These are phyloP conservation scores for Trypanosoma melophagium DNA, from an alignment of 208 protist genomes.

Conservation along the genomic window DNA sequence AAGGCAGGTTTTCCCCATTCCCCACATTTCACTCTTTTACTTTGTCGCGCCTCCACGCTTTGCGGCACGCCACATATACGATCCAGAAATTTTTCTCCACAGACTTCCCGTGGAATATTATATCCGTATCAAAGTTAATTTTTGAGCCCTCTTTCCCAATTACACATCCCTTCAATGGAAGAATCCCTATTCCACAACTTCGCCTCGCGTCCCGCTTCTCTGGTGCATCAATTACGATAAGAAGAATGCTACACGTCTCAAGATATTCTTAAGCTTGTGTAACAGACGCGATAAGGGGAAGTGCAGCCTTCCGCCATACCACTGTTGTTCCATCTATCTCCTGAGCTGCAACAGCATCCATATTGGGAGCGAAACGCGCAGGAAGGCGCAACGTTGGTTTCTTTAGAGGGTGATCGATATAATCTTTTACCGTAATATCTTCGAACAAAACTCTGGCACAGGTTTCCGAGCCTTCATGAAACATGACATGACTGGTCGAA, in stretches of 20 bases:
- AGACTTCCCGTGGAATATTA: slow-evolving; percentile 23
- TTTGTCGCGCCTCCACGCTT: background rate
- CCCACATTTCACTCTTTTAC: too few relatives aligned
- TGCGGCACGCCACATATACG: slow-evolving; percentile 16
- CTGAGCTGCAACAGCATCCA: slow-evolving; percentile 7
- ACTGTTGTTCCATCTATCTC: slow-evolving; percentile 25
- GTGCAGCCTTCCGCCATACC: slow-evolving; percentile 24
- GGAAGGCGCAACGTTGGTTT: slow-evolving; percentile 30
- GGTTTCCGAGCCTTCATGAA: slow-evolving; percentile 33
- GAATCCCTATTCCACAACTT: slow-evolving; percentile 21
- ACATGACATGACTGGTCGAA: slow-evolving; percentile 37
- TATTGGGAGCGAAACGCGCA: slow-evolving; percentile 23
- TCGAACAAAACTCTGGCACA: slow-evolving; percentile 33
- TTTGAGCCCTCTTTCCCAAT: slow-evolving; percentile 22
- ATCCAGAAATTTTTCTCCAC: slow-evolving; percentile 27
- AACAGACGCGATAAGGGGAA: slow-evolving; percentile 18
- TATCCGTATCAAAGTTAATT: slow-evolving; percentile 24
- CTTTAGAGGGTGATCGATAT: slow-evolving; percentile 25
- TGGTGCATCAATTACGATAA: slow-evolving; percentile 27
- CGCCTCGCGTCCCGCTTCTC: slow-evolving; percentile 30
- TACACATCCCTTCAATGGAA: slow-evolving; percentile 27
- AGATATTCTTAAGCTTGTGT: slow-evolving; percentile 38
- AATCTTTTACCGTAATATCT: slow-evolving; percentile 24
- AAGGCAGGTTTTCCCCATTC: too few relatives aligned
- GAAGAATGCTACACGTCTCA: slow-evolving; percentile 28